These are phyloP conservation scores for Fusarium staphyleae DNA, from an alignment of 2,329 filamentous ascomycete species.

Conservation along the genomic window DNA sequence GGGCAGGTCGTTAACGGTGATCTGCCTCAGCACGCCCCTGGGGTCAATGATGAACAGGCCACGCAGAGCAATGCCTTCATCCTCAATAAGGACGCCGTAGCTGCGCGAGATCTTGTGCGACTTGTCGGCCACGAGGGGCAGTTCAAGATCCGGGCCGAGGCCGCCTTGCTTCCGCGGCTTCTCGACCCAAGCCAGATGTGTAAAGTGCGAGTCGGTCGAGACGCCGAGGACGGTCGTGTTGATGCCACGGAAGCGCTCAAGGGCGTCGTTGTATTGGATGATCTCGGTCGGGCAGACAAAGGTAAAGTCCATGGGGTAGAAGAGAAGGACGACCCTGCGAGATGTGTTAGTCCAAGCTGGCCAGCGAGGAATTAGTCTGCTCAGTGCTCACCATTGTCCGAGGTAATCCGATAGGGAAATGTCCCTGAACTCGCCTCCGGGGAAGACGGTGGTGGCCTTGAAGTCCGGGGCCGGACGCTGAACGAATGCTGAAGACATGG, in stretches of 20 bases:
- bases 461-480: slow-evolving; percentile 58
- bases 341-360: slow-evolving; percentile 2
- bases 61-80: slow-evolving; percentile 68
- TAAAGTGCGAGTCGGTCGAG: slow-evolving; percentile 67
- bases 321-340: slow-evolving; percentile 68
- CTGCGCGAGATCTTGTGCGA: slow-evolving; percentile 65
- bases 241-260: slow-evolving; percentile 65
- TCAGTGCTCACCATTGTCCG: slow-evolving; percentile 55
- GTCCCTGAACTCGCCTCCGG: slow-evolving; percentile 57
- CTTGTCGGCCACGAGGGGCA: slow-evolving; percentile 69
- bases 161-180: slow-evolving; percentile 67
- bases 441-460: slow-evolving; percentile 58
- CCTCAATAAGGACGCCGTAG: slow-evolving; percentile 70
- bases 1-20: slow-evolving; percentile 70
- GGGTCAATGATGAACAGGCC: slow-evolving; percentile 73
- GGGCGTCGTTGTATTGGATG: slow-evolving; percentile 68
- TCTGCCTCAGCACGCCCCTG: slow-evolving; percentile 65
- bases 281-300: slow-evolving; percentile 73
- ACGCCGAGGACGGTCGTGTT: slow-evolving; percentile 67
- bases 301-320: slow-evolving; percentile 73
- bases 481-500: slow-evolving; percentile 56
- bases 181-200: slow-evolving; percentile 64
- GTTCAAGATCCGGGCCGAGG: slow-evolving; percentile 64
- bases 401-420: slow-evolving; percentile 53
- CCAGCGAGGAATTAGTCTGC: slow-evolving; percentile 2